Evolutionary conservation across 176 grass and related monocot genomes (phyloP).

Genomic region (Rhipidocladum racemiflorum): DNA sequence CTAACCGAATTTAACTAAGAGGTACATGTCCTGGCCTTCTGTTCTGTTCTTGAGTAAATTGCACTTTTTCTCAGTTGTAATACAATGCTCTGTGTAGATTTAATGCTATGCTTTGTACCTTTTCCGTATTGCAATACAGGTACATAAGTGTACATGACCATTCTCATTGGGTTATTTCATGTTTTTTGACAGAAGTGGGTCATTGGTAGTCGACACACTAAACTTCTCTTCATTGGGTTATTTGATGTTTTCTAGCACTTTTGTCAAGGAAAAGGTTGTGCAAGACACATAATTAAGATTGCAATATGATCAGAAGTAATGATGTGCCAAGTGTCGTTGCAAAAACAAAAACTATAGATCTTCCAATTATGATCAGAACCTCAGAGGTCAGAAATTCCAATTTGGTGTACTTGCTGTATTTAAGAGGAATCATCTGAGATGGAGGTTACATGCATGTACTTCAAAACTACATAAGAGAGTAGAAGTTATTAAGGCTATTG

Average conservation of each 20-base stretch:
- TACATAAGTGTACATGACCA: background rate
- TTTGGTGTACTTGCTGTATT: background rate
- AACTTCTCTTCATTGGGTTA: background rate
- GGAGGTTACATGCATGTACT: slow-evolving; percentile 3
- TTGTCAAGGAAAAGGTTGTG: background rate
- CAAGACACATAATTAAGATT: background rate
- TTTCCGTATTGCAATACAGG: background rate
- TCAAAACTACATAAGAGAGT: background rate
- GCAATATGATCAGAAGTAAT: slow-evolving; percentile 5
- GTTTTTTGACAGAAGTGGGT: background rate
- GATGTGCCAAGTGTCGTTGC: background rate
- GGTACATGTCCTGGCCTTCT: slow-evolving; percentile 10
- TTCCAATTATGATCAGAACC: background rate
- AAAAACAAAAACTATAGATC: background rate
- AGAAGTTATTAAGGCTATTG: slow-evolving; percentile 4
- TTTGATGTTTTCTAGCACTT: background rate
- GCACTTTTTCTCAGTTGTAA: slow-evolving; percentile 39
- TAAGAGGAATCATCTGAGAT: background rate
- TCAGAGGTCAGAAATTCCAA: background rate
- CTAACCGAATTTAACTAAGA: no score
- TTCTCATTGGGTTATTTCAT: background rate
- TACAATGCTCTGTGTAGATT: background rate
- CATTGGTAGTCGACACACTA: background rate
- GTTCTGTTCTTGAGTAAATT: slow-evolving; percentile 41
- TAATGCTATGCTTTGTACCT: background rate